phyloP scores from a whole-genome alignment of 805 yeast species.

The Metschnikowia gruessii region DNA sequence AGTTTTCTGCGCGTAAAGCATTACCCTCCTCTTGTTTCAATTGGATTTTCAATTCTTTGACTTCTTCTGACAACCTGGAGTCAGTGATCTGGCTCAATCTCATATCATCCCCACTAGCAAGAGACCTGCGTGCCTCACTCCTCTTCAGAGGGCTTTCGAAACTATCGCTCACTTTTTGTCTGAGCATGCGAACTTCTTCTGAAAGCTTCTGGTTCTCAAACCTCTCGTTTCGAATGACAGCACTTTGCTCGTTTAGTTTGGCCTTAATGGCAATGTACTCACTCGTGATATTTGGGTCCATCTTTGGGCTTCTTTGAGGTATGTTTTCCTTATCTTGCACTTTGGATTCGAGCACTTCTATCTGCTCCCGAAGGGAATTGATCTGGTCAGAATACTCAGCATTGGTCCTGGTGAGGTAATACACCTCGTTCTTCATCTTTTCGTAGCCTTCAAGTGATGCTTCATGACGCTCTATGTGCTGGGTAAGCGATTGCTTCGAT shows the following conservation, averaged over 20 bases:
- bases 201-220: constrained; percentile 45
- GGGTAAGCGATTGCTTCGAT: constrained; percentile 7
- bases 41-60: constrained; percentile 46
- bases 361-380: constrained; percentile 23
- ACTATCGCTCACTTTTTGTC: constrained; percentile 33
- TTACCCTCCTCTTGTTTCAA: constrained; percentile 52
- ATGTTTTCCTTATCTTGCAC: constrained; percentile 36
- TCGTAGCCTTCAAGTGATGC: constrained; percentile 11
- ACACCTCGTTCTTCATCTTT: constrained; percentile 26
- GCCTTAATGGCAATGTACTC: constrained; percentile 50
- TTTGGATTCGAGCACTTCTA: constrained; percentile 22
- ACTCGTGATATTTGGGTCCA: constrained; percentile 33
- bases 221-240: constrained; percentile 46
- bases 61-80: constrained; percentile 33
- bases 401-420: constrained; percentile 22
- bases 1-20: constrained; percentile 49
- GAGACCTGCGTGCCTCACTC: constrained; percentile 27
- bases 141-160: constrained; percentile 21
- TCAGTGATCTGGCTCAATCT: constrained; percentile 17
- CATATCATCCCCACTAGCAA: constrained; percentile 34
- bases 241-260: constrained; percentile 51
- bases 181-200: constrained; percentile 58
- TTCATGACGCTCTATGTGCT: constrained; percentile 9
- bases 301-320: constrained; percentile 23
- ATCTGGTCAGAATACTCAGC: constrained; percentile 30